These are phyloP conservation scores for Ophiostoma quercus DNA, from an alignment of 2,329 filamentous ascomycete genomes.

Conservation along the genomic window DNA sequence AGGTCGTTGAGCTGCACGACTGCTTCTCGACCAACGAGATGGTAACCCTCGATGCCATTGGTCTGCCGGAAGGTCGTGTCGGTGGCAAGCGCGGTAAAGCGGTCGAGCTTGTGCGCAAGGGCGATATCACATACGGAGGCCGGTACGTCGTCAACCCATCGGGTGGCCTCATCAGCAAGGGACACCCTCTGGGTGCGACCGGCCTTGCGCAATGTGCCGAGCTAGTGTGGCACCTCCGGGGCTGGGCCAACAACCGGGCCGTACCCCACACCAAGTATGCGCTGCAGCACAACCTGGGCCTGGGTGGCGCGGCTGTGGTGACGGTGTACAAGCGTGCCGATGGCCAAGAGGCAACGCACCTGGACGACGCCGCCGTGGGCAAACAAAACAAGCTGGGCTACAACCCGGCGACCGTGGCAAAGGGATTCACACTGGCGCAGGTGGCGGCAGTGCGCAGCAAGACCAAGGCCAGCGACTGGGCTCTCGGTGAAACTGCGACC, in stretches of 20 bases:
- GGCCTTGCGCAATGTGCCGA: constrained; percentile 95
- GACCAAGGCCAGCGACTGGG: constrained; percentile 62
- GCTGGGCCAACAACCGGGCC: constrained; percentile 88
- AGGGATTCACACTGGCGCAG: constrained; percentile 78
- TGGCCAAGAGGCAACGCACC: constrained; percentile 55
- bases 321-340: constrained; percentile 85
- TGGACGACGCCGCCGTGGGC: constrained; percentile 61
- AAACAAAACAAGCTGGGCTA: constrained; percentile 70
- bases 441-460: constrained; percentile 66
- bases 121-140: constrained; percentile 88
- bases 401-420: constrained; percentile 85
- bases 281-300: constrained; percentile 87
- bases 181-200: constrained; percentile 87
- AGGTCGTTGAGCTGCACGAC: constrained; percentile 90
- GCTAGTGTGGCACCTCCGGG: constrained; percentile 88
- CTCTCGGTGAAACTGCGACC: constrained; percentile 66
- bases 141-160: constrained; percentile 85
- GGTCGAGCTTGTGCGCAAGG: constrained; percentile 79
- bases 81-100: constrained; percentile 80
- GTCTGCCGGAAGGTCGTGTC: constrained; percentile 69
- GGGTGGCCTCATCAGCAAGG: constrained; percentile 91
- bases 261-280: constrained; percentile 64
- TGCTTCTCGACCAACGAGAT: constrained; percentile 97
- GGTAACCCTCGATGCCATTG: constrained; percentile 80
- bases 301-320: constrained; percentile 85